Base-by-base conservation (phyloP, 139 green algal species). In the Coelastrella sp. region DNA sequence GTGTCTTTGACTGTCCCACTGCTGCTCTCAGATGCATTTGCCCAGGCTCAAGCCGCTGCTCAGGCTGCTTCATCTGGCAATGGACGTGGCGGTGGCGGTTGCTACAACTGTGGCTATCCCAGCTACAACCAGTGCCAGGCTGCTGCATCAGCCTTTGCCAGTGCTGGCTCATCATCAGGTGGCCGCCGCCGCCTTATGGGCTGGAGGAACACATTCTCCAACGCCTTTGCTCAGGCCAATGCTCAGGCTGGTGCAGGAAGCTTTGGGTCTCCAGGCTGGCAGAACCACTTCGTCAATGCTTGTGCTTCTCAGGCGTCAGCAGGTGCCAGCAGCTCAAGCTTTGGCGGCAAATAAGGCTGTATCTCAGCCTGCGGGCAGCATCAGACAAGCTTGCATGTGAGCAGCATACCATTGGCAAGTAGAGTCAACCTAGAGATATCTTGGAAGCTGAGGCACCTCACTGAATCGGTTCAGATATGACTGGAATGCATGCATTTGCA, bases 211-310 rank as follows among this genome's bases (percentile, higher is more conserved):
- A n/a, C 76, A 8, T 82, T 59, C 76, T 20, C n/a, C 14, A 60
- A 82, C n/a, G 76, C 76, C 12, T 60, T 63, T 63, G 76, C 76
- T 59, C 35, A 63, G 35, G 76, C 27, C 76, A 60, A 82, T 82
- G 76, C 35, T 8, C 12, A 60, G 8, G 76, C 35, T 60, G 76
- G 35, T 19, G 35, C 76, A 9, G 76, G 22, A 25, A 22, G 35
- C 25, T 82, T 59, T 82, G 27, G 76, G 12, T 19, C 24, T 61
- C 35, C 76, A 61, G 76, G 24, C 76, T 82, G 27, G 76, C 4
- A 22, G 76, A 60, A 60, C 35, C 10, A 82, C 7, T 82, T 59
- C 35, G 22, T 22, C 14, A 19, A 60, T 60, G 27, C 27, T 19
- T 59, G 76, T 60, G 76, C 76, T n/a, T 19, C 76, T 6, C 35